Evolutionary conservation across 1,284 basidiomycete species (phyloP).

Genomic region (Testicularia cyperi): DNA sequence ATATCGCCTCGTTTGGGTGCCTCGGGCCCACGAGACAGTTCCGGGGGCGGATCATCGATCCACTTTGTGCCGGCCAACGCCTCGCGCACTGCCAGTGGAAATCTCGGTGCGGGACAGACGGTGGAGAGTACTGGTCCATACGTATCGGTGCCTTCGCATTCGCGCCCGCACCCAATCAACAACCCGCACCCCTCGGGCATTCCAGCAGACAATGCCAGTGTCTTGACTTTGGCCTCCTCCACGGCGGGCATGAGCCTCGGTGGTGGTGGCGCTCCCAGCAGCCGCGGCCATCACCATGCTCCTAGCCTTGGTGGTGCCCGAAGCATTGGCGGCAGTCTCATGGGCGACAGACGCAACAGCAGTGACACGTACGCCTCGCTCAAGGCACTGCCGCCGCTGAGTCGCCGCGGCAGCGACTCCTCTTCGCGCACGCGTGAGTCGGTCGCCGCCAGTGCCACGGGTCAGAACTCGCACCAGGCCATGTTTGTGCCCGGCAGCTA

Average conservation of each 20-base stretch:
- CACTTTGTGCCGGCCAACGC: slow-evolving; percentile 13
- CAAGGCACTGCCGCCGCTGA: slow-evolving; percentile 52
- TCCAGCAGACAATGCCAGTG: slow-evolving; percentile 85
- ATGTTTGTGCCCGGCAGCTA: slow-evolving; percentile 19
- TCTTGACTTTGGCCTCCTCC: slow-evolving; percentile 87
- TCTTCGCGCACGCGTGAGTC: slow-evolving; percentile 41
- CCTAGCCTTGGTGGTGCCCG: slow-evolving; percentile 45
- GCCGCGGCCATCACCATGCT: slow-evolving; percentile 36
- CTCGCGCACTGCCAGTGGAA: slow-evolving; percentile 16
- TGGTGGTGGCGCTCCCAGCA: slow-evolving; percentile 19
- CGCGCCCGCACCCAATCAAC: slow-evolving; percentile 85
- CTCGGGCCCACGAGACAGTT: neutral
- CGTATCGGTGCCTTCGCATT: slow-evolving; percentile 70
- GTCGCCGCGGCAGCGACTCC: slow-evolving; percentile 51
- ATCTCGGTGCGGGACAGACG: slow-evolving; percentile 2
- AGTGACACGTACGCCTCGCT: slow-evolving; percentile 52
- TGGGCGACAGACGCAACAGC: slow-evolving; percentile 49
- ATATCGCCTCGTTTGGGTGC: slow-evolving; percentile 7
- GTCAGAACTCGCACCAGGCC: slow-evolving; percentile 42
- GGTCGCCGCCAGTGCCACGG: slow-evolving; percentile 43
- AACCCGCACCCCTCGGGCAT: slow-evolving; percentile 88
- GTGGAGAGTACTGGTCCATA: slow-evolving; percentile 22
- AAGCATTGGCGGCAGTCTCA: slow-evolving; percentile 46
- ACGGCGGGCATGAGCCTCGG: slow-evolving; percentile 62
- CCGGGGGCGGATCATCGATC: slow-evolving; percentile 6